Evolutionary conservation across 2,329 filamentous ascomycete species (phyloP), one percentile per base, ranked within the genome.

Genomic region (Gnomoniopsis sp.): DNA sequence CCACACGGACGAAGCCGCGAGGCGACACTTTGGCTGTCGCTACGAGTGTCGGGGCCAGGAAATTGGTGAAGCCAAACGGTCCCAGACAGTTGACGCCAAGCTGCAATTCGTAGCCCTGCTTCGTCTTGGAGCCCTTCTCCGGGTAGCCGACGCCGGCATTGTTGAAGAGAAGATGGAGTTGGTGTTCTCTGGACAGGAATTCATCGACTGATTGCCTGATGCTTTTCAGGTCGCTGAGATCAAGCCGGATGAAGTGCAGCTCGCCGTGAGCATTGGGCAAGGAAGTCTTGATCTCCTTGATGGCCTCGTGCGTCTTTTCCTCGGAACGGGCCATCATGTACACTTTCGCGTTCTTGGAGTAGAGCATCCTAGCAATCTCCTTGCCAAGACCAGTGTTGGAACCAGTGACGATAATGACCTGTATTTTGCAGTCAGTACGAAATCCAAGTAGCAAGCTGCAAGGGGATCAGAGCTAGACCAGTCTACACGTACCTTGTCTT

Each of bases 311-410:
- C 38, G 71, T 75, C 62, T 78, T 78, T 12, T 70, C 63, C 46
- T 69, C 62, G 7, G 72, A 75, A 44, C 81, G 78, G 3, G 74
- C 75, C 6, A 78, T 79, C 52, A 83, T 65, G 65, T 82, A 84
- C 38, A 84, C 48, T 22, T 43, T 56, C 6, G 57, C 57, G 23
- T 56, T 56, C 26, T 52, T 59, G 22, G 53, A 44, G 22, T 59
- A 59, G 14, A 59, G 30, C 3, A 59, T 52, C 19, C 48, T 38
- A 26, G 53, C 53, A 6, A 59, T 54, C 22, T 59, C 57, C 47
- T 56, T 56, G 30, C 57, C 53, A 3, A 56, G 36, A 15, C 57
- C 57, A 4, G 57, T 59, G 47, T 59, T 56, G 17, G 57, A 56
- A 17, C 57, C 57, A 6, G 57, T 59, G 43, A 59, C 48, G 22